These are phyloP conservation scores for Protomyces arabidopsidicola DNA, from an alignment of 1,139 yeast genomes.

Conservation along the genomic window DNA sequence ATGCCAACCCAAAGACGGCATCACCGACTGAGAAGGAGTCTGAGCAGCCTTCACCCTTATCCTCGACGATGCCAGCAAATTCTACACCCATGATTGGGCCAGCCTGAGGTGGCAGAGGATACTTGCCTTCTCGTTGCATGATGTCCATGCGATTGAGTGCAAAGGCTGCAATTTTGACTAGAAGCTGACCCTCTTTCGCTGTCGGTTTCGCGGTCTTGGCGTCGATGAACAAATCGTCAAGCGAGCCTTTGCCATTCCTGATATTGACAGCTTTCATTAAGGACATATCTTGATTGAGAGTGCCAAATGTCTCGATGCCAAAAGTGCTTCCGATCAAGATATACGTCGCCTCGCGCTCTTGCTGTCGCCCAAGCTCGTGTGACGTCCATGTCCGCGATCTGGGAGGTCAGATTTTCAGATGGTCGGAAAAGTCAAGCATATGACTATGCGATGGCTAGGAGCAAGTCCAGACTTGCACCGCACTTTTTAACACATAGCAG, in stretches of 20 bases:
- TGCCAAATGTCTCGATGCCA: too few relatives aligned
- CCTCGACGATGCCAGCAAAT: conserved; percentile 39
- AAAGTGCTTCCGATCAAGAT: too few relatives aligned
- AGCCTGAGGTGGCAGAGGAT: conserved; percentile 39
- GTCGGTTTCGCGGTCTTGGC: conserved; percentile 34
- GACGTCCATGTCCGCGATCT: too few relatives aligned
- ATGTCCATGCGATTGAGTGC: conserved; percentile 42
- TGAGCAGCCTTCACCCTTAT: conserved; percentile 30
- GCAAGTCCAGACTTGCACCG: too few relatives aligned
- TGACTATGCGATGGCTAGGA: too few relatives aligned
- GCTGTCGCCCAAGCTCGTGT: too few relatives aligned
- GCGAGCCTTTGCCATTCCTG: conserved; percentile 37
- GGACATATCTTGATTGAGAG: neutral
- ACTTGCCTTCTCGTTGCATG: conserved; percentile 36
- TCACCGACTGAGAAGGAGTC: conserved; percentile 36
- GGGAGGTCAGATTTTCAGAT: too few relatives aligned
- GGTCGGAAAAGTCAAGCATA: too few relatives aligned
- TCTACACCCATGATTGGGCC: conserved; percentile 40
- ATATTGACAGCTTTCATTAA: conserved; percentile 37
- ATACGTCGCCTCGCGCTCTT: too few relatives aligned
- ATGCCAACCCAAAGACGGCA: conserved; percentile 40
- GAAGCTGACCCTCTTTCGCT: conserved; percentile 35
- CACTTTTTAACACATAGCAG: too few relatives aligned
- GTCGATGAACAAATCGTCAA: conserved; percentile 36
- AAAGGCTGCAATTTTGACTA: conserved; percentile 39